These are phyloP conservation scores for Basidioascus undulatus DNA, from an alignment of 768 basidiomycete species.

Conservation along the genomic window DNA sequence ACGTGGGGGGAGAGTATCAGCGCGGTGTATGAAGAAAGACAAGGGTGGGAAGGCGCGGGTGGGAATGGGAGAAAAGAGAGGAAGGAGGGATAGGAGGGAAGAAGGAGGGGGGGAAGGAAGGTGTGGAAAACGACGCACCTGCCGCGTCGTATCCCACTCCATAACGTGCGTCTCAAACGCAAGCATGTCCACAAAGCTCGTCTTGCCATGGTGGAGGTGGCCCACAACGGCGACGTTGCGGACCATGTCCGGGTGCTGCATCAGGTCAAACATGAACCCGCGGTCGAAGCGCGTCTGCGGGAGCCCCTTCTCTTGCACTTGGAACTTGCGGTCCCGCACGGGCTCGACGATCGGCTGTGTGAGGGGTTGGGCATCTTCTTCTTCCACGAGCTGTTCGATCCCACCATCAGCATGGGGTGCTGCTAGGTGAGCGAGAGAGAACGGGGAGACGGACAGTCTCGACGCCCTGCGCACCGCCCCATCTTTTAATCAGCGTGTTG, in stretches of 20 bases:
- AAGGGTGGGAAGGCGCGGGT: background rate
- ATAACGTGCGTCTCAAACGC: constrained; percentile 91
- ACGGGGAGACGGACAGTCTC: no score
- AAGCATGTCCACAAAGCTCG: constrained; percentile 88
- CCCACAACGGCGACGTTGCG: constrained; percentile 91
- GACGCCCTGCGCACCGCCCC: no score
- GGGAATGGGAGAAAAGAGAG: background rate
- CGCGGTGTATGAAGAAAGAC: background rate
- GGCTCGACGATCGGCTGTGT: constrained; percentile 89
- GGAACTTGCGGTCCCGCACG: constrained; percentile 82
- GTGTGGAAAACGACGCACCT: constrained; percentile 28
- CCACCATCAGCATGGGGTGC: no score
- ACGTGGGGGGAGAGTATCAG: background rate
- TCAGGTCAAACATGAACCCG: constrained; percentile 76
- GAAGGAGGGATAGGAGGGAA: background rate
- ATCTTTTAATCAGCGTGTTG: no score
- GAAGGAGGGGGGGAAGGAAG: background rate
- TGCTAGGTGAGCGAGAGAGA: no score
- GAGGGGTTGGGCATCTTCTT: constrained; percentile 89
- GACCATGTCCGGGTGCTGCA: constrained; percentile 75
- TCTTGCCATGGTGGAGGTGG: constrained; percentile 94
- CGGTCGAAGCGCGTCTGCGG: constrained; percentile 95
- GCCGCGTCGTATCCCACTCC: constrained; percentile 72
- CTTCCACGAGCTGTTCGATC: constrained; percentile 85
- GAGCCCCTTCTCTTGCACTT: constrained; percentile 81